phyloP scores from a whole-genome alignment of 1,284 basidiomycete genomes.

The Malassezia dermatis region DNA sequence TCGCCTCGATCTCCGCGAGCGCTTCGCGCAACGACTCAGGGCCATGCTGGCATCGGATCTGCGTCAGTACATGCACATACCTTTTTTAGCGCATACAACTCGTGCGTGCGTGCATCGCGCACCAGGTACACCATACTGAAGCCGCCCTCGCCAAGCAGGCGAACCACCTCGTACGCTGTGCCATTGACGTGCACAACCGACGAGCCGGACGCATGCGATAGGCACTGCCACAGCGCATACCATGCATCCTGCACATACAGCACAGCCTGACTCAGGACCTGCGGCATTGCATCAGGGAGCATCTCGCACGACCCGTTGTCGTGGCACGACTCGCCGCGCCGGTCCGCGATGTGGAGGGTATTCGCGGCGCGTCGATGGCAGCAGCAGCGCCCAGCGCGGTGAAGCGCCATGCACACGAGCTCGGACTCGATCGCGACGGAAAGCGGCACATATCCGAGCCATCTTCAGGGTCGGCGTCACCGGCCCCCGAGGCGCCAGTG shows the following conservation, averaged over 20 bases:
- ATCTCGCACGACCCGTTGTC: background rate
- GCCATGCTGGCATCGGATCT: conserved; percentile 46
- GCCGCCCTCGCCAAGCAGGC: conserved; percentile 39
- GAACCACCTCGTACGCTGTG: conserved; percentile 34
- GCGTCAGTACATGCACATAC: conserved; percentile 1
- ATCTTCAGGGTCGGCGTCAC: background rate
- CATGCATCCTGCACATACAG: conserved; percentile 26
- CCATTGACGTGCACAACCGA: conserved; percentile 38
- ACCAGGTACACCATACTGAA: conserved; percentile 39
- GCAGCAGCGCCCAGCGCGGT: background rate
- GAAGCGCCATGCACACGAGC: background rate
- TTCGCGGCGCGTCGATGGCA: background rate
- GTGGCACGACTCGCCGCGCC: background rate
- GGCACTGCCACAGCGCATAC: conserved; percentile 29
- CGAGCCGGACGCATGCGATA: conserved; percentile 26
- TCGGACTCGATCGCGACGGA: background rate
- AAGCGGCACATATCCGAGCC: background rate
- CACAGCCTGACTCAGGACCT: background rate
- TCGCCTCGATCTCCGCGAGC: conserved; percentile 47
- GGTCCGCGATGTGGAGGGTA: background rate
- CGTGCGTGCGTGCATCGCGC: conserved; percentile 35
- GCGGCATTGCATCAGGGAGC: background rate
- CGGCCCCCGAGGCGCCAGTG: background rate
- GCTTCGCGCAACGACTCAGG: conserved; percentile 41
- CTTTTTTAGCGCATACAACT: conserved; percentile 45